Evolutionary conservation across 305 asterid genomes (phyloP), one percentile per base, ranked within the genome.

Genomic region (Stenogyne calaminthoides): DNA sequence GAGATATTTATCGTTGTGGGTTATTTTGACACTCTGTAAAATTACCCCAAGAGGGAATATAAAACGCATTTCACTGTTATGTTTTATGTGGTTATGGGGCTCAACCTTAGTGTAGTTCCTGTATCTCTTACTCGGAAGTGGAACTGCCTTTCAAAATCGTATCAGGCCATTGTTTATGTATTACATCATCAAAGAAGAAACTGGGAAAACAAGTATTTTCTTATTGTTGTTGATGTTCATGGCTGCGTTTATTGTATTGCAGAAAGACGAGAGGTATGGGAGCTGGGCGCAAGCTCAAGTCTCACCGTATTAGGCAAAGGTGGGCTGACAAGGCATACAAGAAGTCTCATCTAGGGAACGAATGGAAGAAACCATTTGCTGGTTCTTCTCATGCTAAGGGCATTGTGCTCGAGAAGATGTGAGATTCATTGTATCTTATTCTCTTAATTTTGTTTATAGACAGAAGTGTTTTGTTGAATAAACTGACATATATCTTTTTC

Each of bases 351-450:
- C 90, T 87, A 61, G 90, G 90, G 19, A 87, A 87, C 36, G 92
- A 87, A 64, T 87, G 92, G 92, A 87, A 87, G 82, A 87, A 87
- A 54, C 92, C 92, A 7, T 87, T 87, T 66, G 92, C 92, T 15
- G 92, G 92, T 10, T 87, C 92, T 6, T 87, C 92, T 61, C 92
- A 87, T 20, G 92, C 92, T 65, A 87, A 87, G 78, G 92, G 92
- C 40, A 87, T 87, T 74, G 92, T 85, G 69, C 92, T 87, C 4
- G 92, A 87, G 90, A 87, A 87, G 67, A 87, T 87, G 92, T 87
- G 54, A 74, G 85, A 67, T 56, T 9, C 16, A 2, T 54, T 49
- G 5, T 10, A 9, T 40, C 8, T 58, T n/a, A 15, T 1, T 18
- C 54, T 14, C 10, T 7, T 40, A 9, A 6, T 42, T 59, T 59